Percentiles rank a stretch among this genome's conserved stretches.
Evolutionary conservation across 2,329 filamentous ascomycete genomes (phyloP).

Genomic region (Colletotrichum tropicale): DNA sequence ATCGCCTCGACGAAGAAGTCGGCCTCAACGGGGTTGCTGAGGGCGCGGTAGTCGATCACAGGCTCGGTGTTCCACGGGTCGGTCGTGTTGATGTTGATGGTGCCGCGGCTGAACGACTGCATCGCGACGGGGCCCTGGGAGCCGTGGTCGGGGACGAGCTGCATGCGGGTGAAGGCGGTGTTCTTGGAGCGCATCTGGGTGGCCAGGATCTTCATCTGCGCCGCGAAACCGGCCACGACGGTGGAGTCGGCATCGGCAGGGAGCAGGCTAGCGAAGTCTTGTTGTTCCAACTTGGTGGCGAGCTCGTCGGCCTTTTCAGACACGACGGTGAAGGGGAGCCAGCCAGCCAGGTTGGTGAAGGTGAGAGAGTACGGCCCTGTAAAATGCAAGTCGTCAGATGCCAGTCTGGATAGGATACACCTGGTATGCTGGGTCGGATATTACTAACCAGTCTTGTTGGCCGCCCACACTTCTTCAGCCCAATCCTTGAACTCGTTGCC

Average conservation of each 20-base stretch:
- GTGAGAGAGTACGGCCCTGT: slow-evolving; percentile 34
- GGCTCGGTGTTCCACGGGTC: slow-evolving; percentile 38
- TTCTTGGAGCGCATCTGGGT: slow-evolving; percentile 34
- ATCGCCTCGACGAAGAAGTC: slow-evolving; percentile 41
- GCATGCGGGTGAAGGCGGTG: slow-evolving; percentile 36
- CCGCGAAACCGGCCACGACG: slow-evolving; percentile 38
- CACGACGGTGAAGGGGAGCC: slow-evolving; percentile 39
- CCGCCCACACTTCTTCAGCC: slow-evolving; percentile 14
- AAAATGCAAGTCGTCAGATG: not conserved
- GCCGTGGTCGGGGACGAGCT: slow-evolving; percentile 23
- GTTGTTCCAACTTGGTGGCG: slow-evolving; percentile 32
- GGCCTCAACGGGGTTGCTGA: slow-evolving; percentile 41
- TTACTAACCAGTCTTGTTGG: slow-evolving; percentile 19
- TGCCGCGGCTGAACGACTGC: slow-evolving; percentile 39
- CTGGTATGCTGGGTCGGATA: not conserved
- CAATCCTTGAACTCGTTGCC: slow-evolving; percentile 20
- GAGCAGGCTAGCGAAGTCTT: slow-evolving; percentile 36
- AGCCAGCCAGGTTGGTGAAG: slow-evolving; percentile 36
- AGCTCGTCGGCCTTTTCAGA: slow-evolving; percentile 33
- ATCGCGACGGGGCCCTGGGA: slow-evolving; percentile 28
- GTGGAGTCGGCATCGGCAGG: slow-evolving; percentile 33
- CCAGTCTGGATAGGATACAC: not conserved
- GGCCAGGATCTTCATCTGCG: slow-evolving; percentile 41
- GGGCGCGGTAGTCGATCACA: slow-evolving; percentile 41
- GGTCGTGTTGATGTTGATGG: slow-evolving; percentile 40